phyloP scores from a whole-genome alignment of 208 protist genomes.

The Naegleria lovaniensis region DNA sequence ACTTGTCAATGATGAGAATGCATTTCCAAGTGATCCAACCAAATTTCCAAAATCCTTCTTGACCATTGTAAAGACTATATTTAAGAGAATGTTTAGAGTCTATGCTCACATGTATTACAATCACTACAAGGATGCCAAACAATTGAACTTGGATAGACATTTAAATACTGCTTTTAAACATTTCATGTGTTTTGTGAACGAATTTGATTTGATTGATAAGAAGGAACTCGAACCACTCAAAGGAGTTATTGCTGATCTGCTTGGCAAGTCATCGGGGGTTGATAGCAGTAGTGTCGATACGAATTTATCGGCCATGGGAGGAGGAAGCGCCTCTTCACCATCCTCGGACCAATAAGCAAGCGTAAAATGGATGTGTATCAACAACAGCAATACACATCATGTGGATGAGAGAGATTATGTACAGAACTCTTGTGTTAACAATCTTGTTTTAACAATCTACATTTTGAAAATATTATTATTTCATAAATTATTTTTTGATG shows the following conservation, averaged over 20 bases:
- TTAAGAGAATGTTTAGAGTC: slow-evolving; percentile 95
- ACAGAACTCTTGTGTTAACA: no score
- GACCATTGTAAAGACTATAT: slow-evolving; percentile 81
- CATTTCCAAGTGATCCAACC: slow-evolving; percentile 71
- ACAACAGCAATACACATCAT: no score
- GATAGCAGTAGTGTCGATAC: no score
- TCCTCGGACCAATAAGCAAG: no score
- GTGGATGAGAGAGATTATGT: no score
- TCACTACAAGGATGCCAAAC: slow-evolving; percentile 87
- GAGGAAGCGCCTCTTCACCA: no score
- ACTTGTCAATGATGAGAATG: slow-evolving; percentile 87
- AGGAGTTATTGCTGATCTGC: neutral
- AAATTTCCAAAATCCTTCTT: slow-evolving; percentile 13
- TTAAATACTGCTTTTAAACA: slow-evolving; percentile 93
- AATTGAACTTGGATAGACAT: slow-evolving; percentile 89
- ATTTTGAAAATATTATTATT: no score
- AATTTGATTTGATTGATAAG: slow-evolving; percentile 63
- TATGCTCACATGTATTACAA: slow-evolving; percentile 98
- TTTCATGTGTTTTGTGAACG: slow-evolving; percentile 71
- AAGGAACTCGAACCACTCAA: slow-evolving; percentile 51
- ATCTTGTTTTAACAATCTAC: no score
- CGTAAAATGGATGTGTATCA: no score
- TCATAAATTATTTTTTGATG: no score
- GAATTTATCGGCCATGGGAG: no score
- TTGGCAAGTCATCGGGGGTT: neutral